phyloP scores from a whole-genome alignment of 208 protist genomes.

The Phytomonas sp. region DNA sequence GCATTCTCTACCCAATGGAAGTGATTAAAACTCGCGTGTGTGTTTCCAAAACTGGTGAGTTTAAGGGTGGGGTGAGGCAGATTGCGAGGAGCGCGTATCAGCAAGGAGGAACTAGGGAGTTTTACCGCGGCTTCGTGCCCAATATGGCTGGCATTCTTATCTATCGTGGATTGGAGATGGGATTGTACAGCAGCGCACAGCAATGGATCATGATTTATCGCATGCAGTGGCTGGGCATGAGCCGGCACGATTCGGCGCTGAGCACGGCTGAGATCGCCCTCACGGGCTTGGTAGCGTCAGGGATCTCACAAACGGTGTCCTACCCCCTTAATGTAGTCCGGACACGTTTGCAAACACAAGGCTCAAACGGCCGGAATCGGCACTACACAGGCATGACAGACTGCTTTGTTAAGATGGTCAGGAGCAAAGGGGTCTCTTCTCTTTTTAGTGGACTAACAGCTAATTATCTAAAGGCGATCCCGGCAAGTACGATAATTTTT shows the following conservation, averaged over 20 bases:
- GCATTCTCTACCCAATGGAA: conserved; percentile 84
- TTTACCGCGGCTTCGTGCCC: conserved; percentile 73
- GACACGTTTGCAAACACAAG: conserved; percentile 85
- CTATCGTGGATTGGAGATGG: conserved; percentile 85
- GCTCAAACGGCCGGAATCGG: conserved; percentile 63
- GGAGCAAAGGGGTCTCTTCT: conserved; percentile 58
- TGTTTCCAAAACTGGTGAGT: conserved; percentile 67
- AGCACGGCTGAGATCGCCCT: conserved; percentile 56
- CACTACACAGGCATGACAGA: conserved; percentile 82
- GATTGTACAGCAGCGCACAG: conserved; percentile 80
- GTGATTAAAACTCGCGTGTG: conserved; percentile 87
- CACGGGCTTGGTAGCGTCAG: conserved; percentile 73
- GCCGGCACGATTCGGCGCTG: conserved; percentile 55
- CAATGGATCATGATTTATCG: conserved; percentile 82
- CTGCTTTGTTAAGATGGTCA: conserved; percentile 79
- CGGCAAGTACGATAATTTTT: conserved; percentile 78
- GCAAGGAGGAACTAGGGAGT: conserved; percentile 62
- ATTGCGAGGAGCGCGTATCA: conserved; percentile 52
- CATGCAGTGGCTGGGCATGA: conserved; percentile 50
- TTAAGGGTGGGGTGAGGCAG: conserved; percentile 49
- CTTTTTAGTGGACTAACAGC: conserved; percentile 85
- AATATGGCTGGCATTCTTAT: conserved; percentile 86
- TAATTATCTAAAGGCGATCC: conserved; percentile 86
- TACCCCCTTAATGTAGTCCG: conserved; percentile 89
- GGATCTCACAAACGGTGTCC: conserved; percentile 78